Evolutionary conservation across 805 yeast genomes (phyloP), one percentile per base, ranked within the genome.

Genomic region (Starmerella stellata): DNA sequence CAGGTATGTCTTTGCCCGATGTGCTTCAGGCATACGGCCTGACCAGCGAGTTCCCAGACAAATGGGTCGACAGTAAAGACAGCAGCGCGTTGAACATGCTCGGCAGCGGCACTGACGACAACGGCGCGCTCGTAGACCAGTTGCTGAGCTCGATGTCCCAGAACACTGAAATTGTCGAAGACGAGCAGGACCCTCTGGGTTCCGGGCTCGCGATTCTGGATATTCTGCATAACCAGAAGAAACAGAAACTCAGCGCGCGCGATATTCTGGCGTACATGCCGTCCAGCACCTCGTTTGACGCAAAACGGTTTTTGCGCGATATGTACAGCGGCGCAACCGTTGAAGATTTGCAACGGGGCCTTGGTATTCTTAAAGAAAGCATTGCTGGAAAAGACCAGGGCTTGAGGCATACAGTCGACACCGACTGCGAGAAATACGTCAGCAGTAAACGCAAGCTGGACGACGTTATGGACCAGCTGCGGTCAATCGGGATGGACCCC

Each of bases 381-480:
- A 64, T 76, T 24, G 59, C 63, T 5, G 55, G 62, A 2, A 69
- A 69, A 45, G 68, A 72, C 29, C 60, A 63, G 7, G 46, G 46
- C 21, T 54, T 75, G 48, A 66, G 69, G 41, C 49, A 52, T 14
- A 54, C 74, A 31, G 71, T 76, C 14, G 72, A 72, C 45, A 57
- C 64, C 13, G 79, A 78, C 50, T 75, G 72, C 47, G 68, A 70
- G 38, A 64, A 67, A 46, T 77, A 75, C 45, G 79, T 78, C 24
- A 68, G 68, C 44, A 65, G 75, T 21, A 78, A 78, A 50, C 69
- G 75, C 19, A 61, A 70, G 3, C 57, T 78, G 28, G 85, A 78
- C 50, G 65, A 65, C 21, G 72, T 76, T 3, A 68, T 72, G 43
- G 60, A 56, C 17, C 74, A 70, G 44, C 71, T 75, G 47, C 58